Percentiles rank a stretch among this genome's conserved stretches.
phyloP scores from a whole-genome alignment of 805 yeast species.

The Tetrapisispora phaffii region DNA sequence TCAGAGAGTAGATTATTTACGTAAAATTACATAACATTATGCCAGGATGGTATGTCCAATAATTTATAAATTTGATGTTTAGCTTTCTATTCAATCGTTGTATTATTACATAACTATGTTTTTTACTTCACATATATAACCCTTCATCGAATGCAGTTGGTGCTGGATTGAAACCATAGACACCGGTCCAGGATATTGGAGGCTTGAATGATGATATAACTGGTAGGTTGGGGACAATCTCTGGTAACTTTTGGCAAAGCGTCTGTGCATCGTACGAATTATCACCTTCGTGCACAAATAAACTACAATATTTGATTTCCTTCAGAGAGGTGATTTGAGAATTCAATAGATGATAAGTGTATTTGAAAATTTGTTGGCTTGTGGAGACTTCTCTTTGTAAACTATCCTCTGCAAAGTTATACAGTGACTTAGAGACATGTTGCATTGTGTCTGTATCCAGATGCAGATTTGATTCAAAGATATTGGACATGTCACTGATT shows the following conservation, averaged over 20 bases:
- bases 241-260: conserved; percentile 16
- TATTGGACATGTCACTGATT: conserved; percentile 14
- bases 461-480: conserved; percentile 16
- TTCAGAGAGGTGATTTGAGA: conserved; percentile 6
- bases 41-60: background rate
- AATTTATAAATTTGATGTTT: background rate
- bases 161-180: conserved; percentile 64
- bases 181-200: conserved; percentile 79
- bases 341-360: conserved; percentile 21
- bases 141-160: conserved; percentile 72
- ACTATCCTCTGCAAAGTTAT: conserved; percentile 17
- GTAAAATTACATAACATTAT: background rate
- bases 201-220: conserved; percentile 29
- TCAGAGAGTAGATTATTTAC: conserved; percentile 30
- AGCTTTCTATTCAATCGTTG: background rate
- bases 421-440: conserved; percentile 14
- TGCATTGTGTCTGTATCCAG: conserved; percentile 10
- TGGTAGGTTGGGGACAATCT: conserved; percentile 10
- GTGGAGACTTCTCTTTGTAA: conserved; percentile 22
- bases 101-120: background rate
- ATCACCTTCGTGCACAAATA: conserved; percentile 83
- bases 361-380: conserved; percentile 22
- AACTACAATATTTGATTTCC: conserved; percentile 36
- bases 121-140: conserved; percentile 32
- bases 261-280: conserved; percentile 58